Conservation (phyloP, 2,329 filamentous ascomycete genomes). For the Fusarium sp. region DNA sequence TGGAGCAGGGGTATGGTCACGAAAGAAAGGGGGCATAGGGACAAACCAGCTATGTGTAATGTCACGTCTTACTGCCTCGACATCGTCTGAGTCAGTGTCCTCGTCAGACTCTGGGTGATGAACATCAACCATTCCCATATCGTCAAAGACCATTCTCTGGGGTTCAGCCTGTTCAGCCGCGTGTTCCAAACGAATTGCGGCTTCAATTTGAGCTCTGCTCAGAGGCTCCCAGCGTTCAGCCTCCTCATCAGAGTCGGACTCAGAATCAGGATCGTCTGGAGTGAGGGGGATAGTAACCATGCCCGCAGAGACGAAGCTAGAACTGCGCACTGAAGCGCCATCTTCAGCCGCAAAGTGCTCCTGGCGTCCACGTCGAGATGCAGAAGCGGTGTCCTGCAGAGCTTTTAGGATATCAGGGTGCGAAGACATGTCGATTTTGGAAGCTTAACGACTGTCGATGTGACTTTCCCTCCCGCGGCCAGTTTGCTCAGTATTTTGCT, state of each 20-base stretch:
- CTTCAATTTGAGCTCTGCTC: background rate
- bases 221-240: background rate
- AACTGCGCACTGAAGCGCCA: background rate
- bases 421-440: background rate
- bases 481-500: background rate
- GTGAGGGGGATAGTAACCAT: background rate
- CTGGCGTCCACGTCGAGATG: background rate
- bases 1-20: background rate
- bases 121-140: background rate
- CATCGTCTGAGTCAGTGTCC: background rate
- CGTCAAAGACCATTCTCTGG: constrained; percentile 1
- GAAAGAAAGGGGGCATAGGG: constrained; percentile 3
- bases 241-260: background rate
- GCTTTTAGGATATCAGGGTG: background rate
- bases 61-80: constrained; percentile 1
- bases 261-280: background rate
- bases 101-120: background rate
- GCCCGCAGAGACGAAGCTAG: background rate
- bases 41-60: constrained; percentile 17
- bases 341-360: background rate
- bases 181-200: background rate
- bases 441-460: background rate
- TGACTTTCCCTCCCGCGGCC: constrained; percentile 2
- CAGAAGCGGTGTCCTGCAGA: background rate
- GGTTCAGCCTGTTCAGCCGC: background rate